phyloP scores from a whole-genome alignment of 106 monocot species.

The Narthecium ossifragum region DNA sequence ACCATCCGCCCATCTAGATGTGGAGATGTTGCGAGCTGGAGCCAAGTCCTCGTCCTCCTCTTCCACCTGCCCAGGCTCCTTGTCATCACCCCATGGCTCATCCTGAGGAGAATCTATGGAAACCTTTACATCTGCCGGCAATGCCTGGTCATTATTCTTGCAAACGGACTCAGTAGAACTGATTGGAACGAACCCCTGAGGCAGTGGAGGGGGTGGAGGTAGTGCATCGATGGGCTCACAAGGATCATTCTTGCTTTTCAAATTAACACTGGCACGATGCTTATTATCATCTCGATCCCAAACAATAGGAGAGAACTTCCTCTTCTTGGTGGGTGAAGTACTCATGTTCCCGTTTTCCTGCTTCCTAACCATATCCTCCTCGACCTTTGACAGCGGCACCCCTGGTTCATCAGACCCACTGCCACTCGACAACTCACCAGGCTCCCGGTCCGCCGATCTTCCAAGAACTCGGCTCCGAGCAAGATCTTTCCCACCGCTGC shows the following conservation, averaged over 20 bases:
- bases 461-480: slow-evolving; percentile 5
- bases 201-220: slow-evolving; percentile 34
- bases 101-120: slow-evolving; percentile 9
- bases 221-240: slow-evolving; percentile 1
- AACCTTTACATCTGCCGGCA: not conserved
- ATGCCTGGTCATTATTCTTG: not conserved
- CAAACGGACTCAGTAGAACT: not conserved
- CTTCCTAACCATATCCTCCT: slow-evolving; percentile 7
- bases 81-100: not conserved
- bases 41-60: slow-evolving; percentile 13
- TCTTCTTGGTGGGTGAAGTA: slow-evolving; percentile 30
- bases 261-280: not conserved
- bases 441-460: slow-evolving; percentile 35
- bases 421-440: slow-evolving; percentile 49
- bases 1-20: slow-evolving; percentile 37
- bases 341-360: not conserved
- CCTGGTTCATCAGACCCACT: slow-evolving; percentile 29
- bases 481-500: not conserved
- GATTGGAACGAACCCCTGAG: slow-evolving; percentile 19
- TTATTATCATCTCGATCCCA: slow-evolving; percentile 46
- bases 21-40: slow-evolving; percentile 16
- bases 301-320: slow-evolving; percentile 58
- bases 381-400: not conserved
- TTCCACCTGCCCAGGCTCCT: slow-evolving; percentile 4
- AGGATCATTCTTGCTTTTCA: not conserved